Evolutionary conservation across 345 rosid genomes (phyloP).

Genomic region (Bretschneidera sinensis): DNA sequence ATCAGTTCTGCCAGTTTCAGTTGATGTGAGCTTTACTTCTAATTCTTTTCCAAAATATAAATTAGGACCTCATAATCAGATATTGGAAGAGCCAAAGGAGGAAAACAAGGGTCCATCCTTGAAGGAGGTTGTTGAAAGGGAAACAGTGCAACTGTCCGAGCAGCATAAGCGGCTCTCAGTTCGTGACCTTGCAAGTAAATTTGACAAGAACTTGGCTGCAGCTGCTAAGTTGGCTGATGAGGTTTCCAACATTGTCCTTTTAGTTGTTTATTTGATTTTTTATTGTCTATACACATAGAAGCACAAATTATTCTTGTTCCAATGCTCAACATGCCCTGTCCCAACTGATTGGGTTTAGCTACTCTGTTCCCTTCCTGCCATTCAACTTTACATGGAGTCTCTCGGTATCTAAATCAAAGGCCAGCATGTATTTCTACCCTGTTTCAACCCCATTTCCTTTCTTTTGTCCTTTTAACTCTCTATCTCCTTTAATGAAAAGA

Average conservation of each 20-base stretch:
- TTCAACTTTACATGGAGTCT: background rate
- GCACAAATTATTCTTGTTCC: background rate
- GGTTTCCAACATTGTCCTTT: constrained; percentile 42
- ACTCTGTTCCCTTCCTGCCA: background rate
- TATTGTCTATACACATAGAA: background rate
- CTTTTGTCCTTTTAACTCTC: background rate
- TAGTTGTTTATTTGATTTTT: too few species aligned
- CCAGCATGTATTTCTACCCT: background rate
- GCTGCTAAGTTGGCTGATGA: constrained; percentile 87
- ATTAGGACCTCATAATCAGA: constrained; percentile 86
- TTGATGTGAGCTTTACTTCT: constrained; percentile 86
- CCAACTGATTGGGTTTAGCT: background rate
- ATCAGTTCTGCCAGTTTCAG: constrained; percentile 59
- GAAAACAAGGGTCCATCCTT: constrained; percentile 59
- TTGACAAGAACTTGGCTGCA: constrained; percentile 86
- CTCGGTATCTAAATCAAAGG: constrained; percentile 2
- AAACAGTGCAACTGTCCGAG: constrained; percentile 60
- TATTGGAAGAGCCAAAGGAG: constrained; percentile 79
- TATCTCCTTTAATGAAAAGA: background rate
- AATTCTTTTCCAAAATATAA: constrained; percentile 83
- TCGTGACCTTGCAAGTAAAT: constrained; percentile 95
- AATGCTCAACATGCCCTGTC: background rate
- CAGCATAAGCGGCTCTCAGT: constrained; percentile 96
- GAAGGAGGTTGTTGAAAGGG: constrained; percentile 73
- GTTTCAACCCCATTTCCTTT: background rate